Conservation (phyloP, 768 basidiomycete species). For the Hypsizygus marmoreus region DNA sequence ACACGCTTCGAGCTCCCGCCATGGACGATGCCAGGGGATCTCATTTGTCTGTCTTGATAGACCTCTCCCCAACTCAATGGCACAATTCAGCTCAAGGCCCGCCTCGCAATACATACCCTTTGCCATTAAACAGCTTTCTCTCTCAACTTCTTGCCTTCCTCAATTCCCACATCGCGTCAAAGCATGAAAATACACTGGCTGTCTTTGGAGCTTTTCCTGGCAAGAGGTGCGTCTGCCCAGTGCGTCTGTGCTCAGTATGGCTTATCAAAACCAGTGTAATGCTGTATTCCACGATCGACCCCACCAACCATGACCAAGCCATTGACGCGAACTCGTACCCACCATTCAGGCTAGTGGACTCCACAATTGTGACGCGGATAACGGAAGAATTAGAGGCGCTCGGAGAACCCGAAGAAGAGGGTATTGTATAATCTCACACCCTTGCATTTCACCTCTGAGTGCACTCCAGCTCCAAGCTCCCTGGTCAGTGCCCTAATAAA, state of each 20-base stretch:
- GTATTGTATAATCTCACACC: conserved; percentile 29
- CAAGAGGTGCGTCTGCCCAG: conserved; percentile 59
- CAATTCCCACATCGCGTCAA: conserved; percentile 89
- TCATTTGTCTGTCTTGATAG: conserved; percentile 83
- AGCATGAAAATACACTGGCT: conserved; percentile 90
- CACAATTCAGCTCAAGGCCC: conserved; percentile 56
- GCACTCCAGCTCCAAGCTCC: conserved; percentile 53
- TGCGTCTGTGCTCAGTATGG: conserved; percentile 2
- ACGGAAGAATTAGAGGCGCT: conserved; percentile 60
- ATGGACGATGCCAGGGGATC: conserved; percentile 33
- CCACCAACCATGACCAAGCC: conserved; percentile 34
- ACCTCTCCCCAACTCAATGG: conserved; percentile 89
- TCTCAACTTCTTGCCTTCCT: conserved; percentile 87
- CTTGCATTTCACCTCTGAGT: conserved; percentile 15
- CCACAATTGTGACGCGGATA: conserved; percentile 62
- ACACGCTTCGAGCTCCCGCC: neutral
- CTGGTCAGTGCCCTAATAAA: conserved; percentile 91
- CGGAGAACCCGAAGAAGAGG: conserved; percentile 50
- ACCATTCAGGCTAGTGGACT: conserved; percentile 79
- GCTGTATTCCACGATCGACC: conserved; percentile 72
- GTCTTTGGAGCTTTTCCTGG: conserved; percentile 89
- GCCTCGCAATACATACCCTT: conserved; percentile 46
- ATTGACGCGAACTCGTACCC: conserved; percentile 82
- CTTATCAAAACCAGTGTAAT: conserved; percentile 54
- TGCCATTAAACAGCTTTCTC: conserved; percentile 74